Percentiles rank a stretch among this genome's conserved stretches.
phyloP scores from a whole-genome alignment of 805 yeast genomes.

The Priceomyces haplophilus region DNA sequence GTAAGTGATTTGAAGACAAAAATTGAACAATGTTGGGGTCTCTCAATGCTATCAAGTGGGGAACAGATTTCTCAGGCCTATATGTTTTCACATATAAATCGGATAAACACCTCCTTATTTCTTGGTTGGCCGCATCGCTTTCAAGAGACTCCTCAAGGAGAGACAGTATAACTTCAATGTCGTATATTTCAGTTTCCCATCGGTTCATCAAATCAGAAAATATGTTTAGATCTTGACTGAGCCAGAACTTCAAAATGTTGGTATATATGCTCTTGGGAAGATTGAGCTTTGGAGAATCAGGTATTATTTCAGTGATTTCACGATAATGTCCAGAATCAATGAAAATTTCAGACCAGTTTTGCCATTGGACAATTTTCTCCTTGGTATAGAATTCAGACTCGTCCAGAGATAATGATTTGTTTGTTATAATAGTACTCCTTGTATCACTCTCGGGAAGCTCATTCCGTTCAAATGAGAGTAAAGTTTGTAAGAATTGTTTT shows the following conservation, averaged over 20 bases:
- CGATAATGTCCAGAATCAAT: slow-evolving; percentile 44
- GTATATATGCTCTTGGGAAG: slow-evolving; percentile 26
- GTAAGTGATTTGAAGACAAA: slow-evolving; percentile 59
- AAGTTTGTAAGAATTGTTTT: slow-evolving; percentile 41
- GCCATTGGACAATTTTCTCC: slow-evolving; percentile 53
- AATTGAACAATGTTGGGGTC: slow-evolving; percentile 57
- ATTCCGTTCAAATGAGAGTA: slow-evolving; percentile 16
- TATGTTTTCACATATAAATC: slow-evolving; percentile 54
- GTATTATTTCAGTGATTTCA: slow-evolving; percentile 53
- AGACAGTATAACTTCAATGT: slow-evolving; percentile 40
- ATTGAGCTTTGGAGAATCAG: slow-evolving; percentile 41
- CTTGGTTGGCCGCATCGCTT: slow-evolving; percentile 13
- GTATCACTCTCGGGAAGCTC: slow-evolving; percentile 29
- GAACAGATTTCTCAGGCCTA: slow-evolving; percentile 61
- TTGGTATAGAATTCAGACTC: slow-evolving; percentile 19
- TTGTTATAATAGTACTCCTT: slow-evolving; percentile 29
- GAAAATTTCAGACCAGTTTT: slow-evolving; percentile 55
- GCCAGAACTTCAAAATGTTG: slow-evolving; percentile 49
- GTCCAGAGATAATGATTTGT: slow-evolving; percentile 8
- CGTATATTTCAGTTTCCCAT: slow-evolving; percentile 63
- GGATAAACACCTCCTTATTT: slow-evolving; percentile 45
- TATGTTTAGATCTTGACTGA: slow-evolving; percentile 25
- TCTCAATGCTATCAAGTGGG: slow-evolving; percentile 54
- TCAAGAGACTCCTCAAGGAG: slow-evolving; percentile 48
- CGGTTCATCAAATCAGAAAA: slow-evolving; percentile 42